These are phyloP conservation scores for Lepiota brunneoincarnata DNA, from an alignment of 768 basidiomycete genomes.

Conservation along the genomic window DNA sequence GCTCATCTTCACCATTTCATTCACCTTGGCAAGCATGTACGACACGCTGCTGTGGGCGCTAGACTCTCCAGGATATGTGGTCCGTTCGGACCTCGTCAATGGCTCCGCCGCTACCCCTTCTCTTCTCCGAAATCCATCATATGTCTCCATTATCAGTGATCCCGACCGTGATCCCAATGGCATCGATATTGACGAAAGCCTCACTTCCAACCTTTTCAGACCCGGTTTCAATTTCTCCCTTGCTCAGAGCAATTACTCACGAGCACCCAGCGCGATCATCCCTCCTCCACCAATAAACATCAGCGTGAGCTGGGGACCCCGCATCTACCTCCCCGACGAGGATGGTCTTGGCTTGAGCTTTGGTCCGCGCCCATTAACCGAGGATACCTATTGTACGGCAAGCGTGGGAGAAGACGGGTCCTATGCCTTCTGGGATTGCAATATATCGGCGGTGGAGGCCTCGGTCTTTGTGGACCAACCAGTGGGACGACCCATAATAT, in stretches of 20 bases:
- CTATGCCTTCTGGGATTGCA: constrained; percentile 11
- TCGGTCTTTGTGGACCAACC: neutral
- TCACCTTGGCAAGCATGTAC: constrained; percentile 14
- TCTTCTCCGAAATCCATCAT: constrained; percentile 14
- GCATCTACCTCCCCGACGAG: constrained; percentile 19
- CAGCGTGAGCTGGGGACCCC: constrained; percentile 2
- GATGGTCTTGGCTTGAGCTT: constrained; percentile 18
- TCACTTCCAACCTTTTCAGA: constrained; percentile 14
- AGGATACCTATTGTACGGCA: neutral
- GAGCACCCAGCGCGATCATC: constrained; percentile 5
- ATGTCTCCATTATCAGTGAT: constrained; percentile 14
- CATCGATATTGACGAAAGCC: constrained; percentile 13
- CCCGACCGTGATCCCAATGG: constrained; percentile 2
- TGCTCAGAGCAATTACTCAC: constrained; percentile 1
- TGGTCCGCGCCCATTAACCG: neutral
- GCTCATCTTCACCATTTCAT: constrained; percentile 11
- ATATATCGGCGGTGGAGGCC: constrained; percentile 9
- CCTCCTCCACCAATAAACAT: neutral
- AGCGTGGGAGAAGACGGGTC: neutral
- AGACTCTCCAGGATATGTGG: constrained; percentile 19
- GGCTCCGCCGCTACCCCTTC: constrained; percentile 5
- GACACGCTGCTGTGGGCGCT: constrained; percentile 21
- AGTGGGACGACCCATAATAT: constrained; percentile 15
- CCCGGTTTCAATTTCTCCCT: constrained; percentile 17
- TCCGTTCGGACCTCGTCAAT: constrained; percentile 2